A percentile compares a stretch with the other conserved stretches of the same genome.
Conservation (phyloP, 768 basidiomycete species). For the Obba rivulosa region DNA sequence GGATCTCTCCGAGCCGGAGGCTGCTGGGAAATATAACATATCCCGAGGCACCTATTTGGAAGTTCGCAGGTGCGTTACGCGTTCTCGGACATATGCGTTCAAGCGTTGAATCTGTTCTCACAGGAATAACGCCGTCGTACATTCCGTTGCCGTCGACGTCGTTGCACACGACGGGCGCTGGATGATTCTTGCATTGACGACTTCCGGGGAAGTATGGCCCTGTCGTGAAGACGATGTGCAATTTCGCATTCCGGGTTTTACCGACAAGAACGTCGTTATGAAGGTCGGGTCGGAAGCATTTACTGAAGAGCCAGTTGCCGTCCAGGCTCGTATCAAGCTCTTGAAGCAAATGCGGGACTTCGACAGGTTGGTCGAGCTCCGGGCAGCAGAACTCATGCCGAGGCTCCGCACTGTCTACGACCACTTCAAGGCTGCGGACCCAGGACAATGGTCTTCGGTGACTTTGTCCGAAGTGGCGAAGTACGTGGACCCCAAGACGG, state of each 20-base stretch:
- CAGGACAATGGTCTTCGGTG: slow-evolving; percentile 48
- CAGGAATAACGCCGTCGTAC: background rate
- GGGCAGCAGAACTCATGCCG: slow-evolving; percentile 20
- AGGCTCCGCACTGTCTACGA: slow-evolving; percentile 31
- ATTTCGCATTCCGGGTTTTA: slow-evolving; percentile 56
- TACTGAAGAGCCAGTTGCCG: slow-evolving; percentile 31
- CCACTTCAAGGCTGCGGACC: slow-evolving; percentile 37
- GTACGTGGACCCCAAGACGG: slow-evolving; percentile 18
- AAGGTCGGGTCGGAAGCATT: slow-evolving; percentile 39
- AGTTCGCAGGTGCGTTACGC: slow-evolving; percentile 21
- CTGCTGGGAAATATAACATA: slow-evolving; percentile 14
- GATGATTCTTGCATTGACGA: slow-evolving; percentile 8
- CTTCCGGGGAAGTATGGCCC: slow-evolving; percentile 46
- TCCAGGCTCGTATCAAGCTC: slow-evolving; percentile 54
- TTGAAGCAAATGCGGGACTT: slow-evolving; percentile 55
- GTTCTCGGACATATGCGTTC: too few relatives aligned
- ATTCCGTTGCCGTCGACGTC: background rate
- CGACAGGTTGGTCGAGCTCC: slow-evolving; percentile 40
- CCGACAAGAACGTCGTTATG: slow-evolving; percentile 37
- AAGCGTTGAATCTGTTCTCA: background rate
- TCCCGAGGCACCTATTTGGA: slow-evolving; percentile 28
- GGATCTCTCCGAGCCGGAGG: background rate
- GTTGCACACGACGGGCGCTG: background rate
- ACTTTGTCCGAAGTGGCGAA: slow-evolving; percentile 49
- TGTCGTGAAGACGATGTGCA: slow-evolving; percentile 49